phyloP scores from a whole-genome alignment of 2,329 filamentous ascomycete genomes.

The Pestalotiopsis sp. region DNA sequence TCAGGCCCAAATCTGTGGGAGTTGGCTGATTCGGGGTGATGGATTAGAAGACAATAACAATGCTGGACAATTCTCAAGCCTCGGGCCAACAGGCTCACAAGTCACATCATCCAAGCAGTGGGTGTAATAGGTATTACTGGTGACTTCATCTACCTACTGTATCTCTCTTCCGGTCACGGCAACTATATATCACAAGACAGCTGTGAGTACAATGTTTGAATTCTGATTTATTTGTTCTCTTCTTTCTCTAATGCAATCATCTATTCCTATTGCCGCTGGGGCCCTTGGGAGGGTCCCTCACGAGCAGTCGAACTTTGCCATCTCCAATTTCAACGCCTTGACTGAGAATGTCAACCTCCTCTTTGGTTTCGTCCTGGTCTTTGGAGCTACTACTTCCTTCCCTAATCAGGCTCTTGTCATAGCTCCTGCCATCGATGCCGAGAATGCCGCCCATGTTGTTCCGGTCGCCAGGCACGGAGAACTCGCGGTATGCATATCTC shows the following conservation, averaged over 20 bases:
- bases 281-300: constrained; percentile 61
- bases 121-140: too few relatives aligned
- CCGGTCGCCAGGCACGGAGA: constrained; percentile 92
- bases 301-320: constrained; percentile 66
- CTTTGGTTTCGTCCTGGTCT: constrained; percentile 38
- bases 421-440: constrained; percentile 68
- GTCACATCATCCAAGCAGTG: too few relatives aligned
- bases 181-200: neutral
- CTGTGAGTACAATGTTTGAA: neutral
- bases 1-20: too few relatives aligned
- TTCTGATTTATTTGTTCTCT: constrained; percentile 19
- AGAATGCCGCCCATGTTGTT: constrained; percentile 78
- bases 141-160: too few relatives aligned
- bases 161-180: neutral
- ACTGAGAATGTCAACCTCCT: constrained; percentile 59
- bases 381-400: constrained; percentile 40
- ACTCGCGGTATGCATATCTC: constrained; percentile 94
- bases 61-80: too few relatives aligned
- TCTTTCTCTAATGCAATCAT: constrained; percentile 23
- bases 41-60: too few relatives aligned
- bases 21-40: too few relatives aligned
- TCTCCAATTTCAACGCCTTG: constrained; percentile 70
- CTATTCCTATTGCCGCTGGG: constrained; percentile 51
- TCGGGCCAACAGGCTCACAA: too few relatives aligned
- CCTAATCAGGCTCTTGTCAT: constrained; percentile 61